A percentile compares a stretch with the other conserved stretches of the same genome.
Evolutionary conservation across 345 rosid species (phyloP).

Genomic region (Cardamine chenopodiifolia): DNA sequence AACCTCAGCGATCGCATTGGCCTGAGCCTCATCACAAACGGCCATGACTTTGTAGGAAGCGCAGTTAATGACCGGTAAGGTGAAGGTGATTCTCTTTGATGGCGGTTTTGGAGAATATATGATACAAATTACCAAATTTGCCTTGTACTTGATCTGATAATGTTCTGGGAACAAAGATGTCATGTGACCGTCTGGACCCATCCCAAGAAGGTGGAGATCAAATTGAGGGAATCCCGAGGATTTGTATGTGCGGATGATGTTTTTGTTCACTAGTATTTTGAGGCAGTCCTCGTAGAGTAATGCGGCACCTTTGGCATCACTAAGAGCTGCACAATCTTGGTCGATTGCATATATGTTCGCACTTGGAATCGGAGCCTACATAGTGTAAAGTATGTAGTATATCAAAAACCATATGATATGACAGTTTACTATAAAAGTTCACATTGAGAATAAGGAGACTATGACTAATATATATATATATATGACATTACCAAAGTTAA

Average conservation of each 20-base stretch:
- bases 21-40: slow-evolving; percentile 62
- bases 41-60: slow-evolving; percentile 72
- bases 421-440: no score
- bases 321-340: slow-evolving; percentile 59
- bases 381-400: no score
- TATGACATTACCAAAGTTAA: no score
- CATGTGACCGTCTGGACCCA: slow-evolving; percentile 91
- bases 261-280: slow-evolving; percentile 48
- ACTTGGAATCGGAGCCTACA: slow-evolving; percentile 58
- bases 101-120: slow-evolving; percentile 79
- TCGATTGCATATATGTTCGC: slow-evolving; percentile 72
- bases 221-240: slow-evolving; percentile 66
- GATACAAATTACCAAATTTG: slow-evolving; percentile 75
- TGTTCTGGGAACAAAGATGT: slow-evolving; percentile 84
- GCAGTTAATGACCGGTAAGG: slow-evolving; percentile 80
- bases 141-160: slow-evolving; percentile 56
- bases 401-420: no score
- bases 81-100: slow-evolving; percentile 76
- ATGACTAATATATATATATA: no score
- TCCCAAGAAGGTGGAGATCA: slow-evolving; percentile 77
- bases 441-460: no score
- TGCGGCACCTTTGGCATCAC: slow-evolving; percentile 63
- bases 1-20: slow-evolving; percentile 56
- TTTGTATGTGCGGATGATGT: slow-evolving; percentile 45
- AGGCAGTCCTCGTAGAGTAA: slow-evolving; percentile 58